These are phyloP conservation scores for Beauveria caledonica DNA, from an alignment of 2,329 filamentous ascomycete genomes.

Conservation along the genomic window DNA sequence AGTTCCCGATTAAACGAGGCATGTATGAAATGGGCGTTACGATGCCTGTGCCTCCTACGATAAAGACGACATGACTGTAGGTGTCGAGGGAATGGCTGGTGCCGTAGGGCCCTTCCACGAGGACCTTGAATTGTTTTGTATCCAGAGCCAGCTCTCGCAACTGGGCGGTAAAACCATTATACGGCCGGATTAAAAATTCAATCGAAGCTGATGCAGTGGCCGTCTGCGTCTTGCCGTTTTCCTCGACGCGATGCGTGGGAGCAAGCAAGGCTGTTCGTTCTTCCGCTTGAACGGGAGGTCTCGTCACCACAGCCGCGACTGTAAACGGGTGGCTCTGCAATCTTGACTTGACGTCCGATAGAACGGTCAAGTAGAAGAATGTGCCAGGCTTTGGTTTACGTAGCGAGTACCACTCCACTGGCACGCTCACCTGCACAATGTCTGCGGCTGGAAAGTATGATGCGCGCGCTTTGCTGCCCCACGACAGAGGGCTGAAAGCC, in stretches of 20 bases:
- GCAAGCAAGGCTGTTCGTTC: conserved; percentile 28
- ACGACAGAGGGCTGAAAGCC: conserved; percentile 30
- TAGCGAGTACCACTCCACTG: conserved; percentile 26
- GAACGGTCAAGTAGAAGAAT: conserved; percentile 37
- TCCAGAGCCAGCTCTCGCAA: conserved; percentile 25
- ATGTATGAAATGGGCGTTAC: conserved; percentile 35
- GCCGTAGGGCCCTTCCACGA: conserved; percentile 39
- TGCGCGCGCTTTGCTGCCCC: conserved; percentile 26
- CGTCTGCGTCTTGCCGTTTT: not conserved
- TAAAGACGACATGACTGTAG: conserved; percentile 33
- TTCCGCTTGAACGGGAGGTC: conserved; percentile 15
- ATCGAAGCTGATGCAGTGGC: conserved; percentile 15
- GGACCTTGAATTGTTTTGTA: conserved; percentile 23
- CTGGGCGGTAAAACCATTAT: conserved; percentile 34
- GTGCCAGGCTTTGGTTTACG: conserved; percentile 27
- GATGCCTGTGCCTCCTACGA: conserved; percentile 38
- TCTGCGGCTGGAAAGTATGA: conserved; percentile 30
- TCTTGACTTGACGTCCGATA: conserved; percentile 26
- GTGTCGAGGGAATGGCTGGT: conserved; percentile 29
- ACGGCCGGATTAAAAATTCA: conserved; percentile 37
- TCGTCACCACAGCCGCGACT: conserved; percentile 25
- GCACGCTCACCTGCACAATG: conserved; percentile 33
- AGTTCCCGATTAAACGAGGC: conserved; percentile 16
- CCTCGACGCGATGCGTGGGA: not conserved
- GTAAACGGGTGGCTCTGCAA: conserved; percentile 46